Evolutionary conservation across 306 rosid species (phyloP), one percentile per base, ranked within the genome.

Genomic region (Vicia sativa): DNA sequence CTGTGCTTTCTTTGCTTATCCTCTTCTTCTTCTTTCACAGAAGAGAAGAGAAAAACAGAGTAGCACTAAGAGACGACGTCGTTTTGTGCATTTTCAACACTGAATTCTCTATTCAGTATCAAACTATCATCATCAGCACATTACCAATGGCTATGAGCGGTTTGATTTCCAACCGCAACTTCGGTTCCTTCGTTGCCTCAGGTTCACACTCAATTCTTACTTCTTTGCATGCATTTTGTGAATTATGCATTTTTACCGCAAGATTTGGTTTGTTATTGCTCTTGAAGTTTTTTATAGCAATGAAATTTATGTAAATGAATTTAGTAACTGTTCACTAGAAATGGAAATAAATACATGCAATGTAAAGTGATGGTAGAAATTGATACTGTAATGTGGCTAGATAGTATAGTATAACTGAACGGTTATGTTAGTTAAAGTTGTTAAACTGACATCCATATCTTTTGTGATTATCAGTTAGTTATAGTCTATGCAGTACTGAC

Each of bases 81-180:
- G 78, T 69, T 67, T 65, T 67, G 3, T 11, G 54, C 73, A 52
- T 69, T 58, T 39, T 38, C 29, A 57, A 19, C 54, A 18, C 46
- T 16, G 12, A 72, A 28, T 19, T 68, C 73, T 76, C 13, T n/a
- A 21, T 8, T 59, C 11, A 7, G 50, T 14, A 5, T n/a, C 61
- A 8, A 16, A 48, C n/a, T 9, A 14, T 0, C 18, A n/a, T n/a
- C n/a, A 0, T 11, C 67, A 31, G 18, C 45, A 16, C n/a, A 7
- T 12, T 25, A 11, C 11, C 76, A 79, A 92, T 92, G 95, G 86
- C 86, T 70, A 81, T 92, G 72, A 87, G 83, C 13, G 84, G 88
- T 71, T 77, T 86, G 16, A 78, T 92, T 58, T 87, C 92, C 45
- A 83, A 84, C 78, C 86, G 91, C 62, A 78, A 81, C 64, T 86